Evolutionary conservation across 164 flowering plant genomes (phyloP).

Genomic region (Vitis cinerea): DNA sequence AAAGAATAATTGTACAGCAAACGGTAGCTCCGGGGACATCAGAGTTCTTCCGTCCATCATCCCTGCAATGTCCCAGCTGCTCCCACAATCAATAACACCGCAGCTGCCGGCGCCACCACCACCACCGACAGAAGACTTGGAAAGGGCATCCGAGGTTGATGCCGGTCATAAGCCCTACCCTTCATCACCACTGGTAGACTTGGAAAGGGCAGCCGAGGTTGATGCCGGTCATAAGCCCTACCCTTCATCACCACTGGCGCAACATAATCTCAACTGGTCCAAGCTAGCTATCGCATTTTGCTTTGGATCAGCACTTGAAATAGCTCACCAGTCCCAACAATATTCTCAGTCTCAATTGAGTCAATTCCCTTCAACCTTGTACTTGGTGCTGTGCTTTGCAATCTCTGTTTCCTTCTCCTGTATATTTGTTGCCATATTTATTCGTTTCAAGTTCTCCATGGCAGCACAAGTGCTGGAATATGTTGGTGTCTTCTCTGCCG

Average conservation of each 20-base stretch:
- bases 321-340: background rate
- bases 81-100: too few species aligned
- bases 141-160: too few species aligned
- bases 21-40: too few species aligned
- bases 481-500: background rate
- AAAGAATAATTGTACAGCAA: too few species aligned
- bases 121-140: too few species aligned
- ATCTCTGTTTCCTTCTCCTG: background rate
- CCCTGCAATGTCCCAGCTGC: too few species aligned
- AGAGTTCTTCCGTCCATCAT: too few species aligned
- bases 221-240: too few species aligned
- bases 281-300: background rate
- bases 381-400: background rate
- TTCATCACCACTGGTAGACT: too few species aligned
- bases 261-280: background rate
- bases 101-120: too few species aligned
- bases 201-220: too few species aligned
- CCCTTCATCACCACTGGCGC: background rate
- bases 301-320: background rate
- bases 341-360: background rate
- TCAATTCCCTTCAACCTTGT: background rate
- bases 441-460: background rate
- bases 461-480: background rate
- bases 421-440: background rate
- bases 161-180: too few species aligned